A percentile compares a stretch with the other conserved stretches of the same genome.
These are phyloP conservation scores for Plasmopara viticola DNA, from an alignment of 352 stramenopile species.

Conservation along the genomic window DNA sequence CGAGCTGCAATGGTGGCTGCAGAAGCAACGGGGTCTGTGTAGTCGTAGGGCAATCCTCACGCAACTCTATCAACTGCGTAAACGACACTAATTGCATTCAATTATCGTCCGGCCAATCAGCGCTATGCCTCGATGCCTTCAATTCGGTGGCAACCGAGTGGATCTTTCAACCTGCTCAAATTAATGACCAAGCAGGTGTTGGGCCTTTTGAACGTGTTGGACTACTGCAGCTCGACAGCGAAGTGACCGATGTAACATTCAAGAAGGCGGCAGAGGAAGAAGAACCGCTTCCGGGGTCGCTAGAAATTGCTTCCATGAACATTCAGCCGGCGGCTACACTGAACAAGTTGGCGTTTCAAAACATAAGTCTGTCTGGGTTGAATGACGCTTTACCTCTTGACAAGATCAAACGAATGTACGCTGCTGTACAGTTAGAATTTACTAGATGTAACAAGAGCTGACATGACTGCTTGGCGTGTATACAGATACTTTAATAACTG, in stretches of 20 bases:
- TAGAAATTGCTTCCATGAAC: conserved; percentile 69
- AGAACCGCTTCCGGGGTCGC: conserved; percentile 28
- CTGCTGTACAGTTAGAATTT: not conserved
- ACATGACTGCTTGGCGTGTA: conserved; percentile 6
- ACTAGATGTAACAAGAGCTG: not conserved
- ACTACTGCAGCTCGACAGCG: conserved; percentile 48
- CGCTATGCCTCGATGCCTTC: conserved; percentile 62
- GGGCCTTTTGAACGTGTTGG: conserved; percentile 65
- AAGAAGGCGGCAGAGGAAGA: conserved; percentile 24
- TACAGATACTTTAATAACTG: conserved; percentile 63
- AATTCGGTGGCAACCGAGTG: conserved; percentile 27
- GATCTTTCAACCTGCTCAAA: conserved; percentile 49
- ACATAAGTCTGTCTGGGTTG: conserved; percentile 39
- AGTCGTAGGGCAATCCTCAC: conserved; percentile 50
- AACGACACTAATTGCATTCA: conserved; percentile 66
- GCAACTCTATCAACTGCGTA: conserved; percentile 62
- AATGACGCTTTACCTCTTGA: conserved; percentile 50
- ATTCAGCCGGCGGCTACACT: conserved; percentile 40
- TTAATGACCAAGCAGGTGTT: conserved; percentile 39
- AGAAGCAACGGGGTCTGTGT: conserved; percentile 54
- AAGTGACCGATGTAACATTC: conserved; percentile 52
- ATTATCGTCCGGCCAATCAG: conserved; percentile 57
- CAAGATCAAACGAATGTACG: conserved; percentile 45
- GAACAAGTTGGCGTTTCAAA: conserved; percentile 43
- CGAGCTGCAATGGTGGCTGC: conserved; percentile 67